Percentiles rank a stretch among this genome's conserved stretches.
These are phyloP conservation scores for Helminthosporium solani DNA, from an alignment of 2,329 filamentous ascomycete genomes.

Conservation along the genomic window DNA sequence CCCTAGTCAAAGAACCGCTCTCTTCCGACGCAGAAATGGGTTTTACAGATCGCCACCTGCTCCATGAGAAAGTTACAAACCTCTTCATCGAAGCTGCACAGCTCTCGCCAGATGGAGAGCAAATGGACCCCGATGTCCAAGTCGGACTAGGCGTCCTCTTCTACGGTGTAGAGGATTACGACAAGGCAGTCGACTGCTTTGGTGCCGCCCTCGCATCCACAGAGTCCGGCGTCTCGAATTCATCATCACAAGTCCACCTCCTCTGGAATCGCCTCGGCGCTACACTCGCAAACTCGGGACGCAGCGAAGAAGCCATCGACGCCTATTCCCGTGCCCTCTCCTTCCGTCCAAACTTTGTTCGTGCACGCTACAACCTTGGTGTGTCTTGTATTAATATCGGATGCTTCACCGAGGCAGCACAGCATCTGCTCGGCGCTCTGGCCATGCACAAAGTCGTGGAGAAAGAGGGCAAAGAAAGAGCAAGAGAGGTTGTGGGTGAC, in stretches of 20 bases:
- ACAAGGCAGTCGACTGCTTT: constrained; percentile 99
- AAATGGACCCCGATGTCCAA: constrained; percentile 98
- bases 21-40: constrained; percentile 80
- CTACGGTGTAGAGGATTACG: constrained; percentile 96
- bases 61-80: constrained; percentile 87
- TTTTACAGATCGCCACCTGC: constrained; percentile 86
- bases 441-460: constrained; percentile 96
- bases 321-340: constrained; percentile 92
- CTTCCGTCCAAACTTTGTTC: constrained; percentile 92
- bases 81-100: constrained; percentile 92
- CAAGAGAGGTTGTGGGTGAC: constrained; percentile 71
- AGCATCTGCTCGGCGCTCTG: constrained; percentile 86
- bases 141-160: constrained; percentile 95
- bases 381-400: constrained; percentile 98
- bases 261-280: constrained; percentile 97
- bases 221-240: constrained; percentile 80
- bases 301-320: constrained; percentile 92
- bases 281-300: constrained; percentile 90
- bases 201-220: constrained; percentile 83
- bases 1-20: constrained; percentile 71
- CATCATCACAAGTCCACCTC: constrained; percentile 82
- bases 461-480: constrained; percentile 77
- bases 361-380: constrained; percentile 93
- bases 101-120: constrained; percentile 83
- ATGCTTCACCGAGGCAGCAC: constrained; percentile 88